Conservation (phyloP, 257 asterid species). For the Solanum rostratum region DNA sequence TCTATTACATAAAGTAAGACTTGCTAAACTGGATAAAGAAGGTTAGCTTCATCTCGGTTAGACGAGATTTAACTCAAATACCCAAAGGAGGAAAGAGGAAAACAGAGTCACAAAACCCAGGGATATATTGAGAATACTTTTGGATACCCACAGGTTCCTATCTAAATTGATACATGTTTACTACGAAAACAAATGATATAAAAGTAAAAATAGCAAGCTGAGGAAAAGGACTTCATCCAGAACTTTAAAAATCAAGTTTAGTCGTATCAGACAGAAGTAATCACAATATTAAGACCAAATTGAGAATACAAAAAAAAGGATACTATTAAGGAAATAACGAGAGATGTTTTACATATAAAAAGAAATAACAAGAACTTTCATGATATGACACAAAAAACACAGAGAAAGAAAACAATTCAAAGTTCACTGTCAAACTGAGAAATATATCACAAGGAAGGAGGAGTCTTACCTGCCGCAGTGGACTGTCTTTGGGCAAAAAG, state of each 20-base stretch:
- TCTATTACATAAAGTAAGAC: background rate
- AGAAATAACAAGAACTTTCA: background rate
- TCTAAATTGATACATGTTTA: background rate
- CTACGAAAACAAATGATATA: background rate
- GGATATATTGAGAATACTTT: background rate
- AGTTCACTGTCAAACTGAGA: background rate
- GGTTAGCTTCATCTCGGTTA: background rate
- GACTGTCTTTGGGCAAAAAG: slow-evolving; percentile 76
- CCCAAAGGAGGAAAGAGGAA: background rate
- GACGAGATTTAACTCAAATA: background rate
- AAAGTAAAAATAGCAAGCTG: background rate
- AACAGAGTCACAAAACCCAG: background rate
- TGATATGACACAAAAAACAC: background rate
- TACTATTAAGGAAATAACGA: background rate
- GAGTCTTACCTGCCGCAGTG: slow-evolving; percentile 55
- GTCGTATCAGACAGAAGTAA: background rate
- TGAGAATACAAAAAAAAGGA: background rate
- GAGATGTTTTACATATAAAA: background rate
- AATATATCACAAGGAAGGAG: background rate
- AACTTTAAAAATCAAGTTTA: background rate
- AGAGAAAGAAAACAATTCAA: background rate
- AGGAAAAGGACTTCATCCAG: background rate
- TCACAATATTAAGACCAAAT: background rate
- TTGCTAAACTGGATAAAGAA: background rate
- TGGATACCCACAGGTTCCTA: background rate